A percentile compares a stretch with the other conserved stretches of the same genome.
Conservation (phyloP, 176 grass and related monocot species). For the Miscanthus lutarioriparius region DNA sequence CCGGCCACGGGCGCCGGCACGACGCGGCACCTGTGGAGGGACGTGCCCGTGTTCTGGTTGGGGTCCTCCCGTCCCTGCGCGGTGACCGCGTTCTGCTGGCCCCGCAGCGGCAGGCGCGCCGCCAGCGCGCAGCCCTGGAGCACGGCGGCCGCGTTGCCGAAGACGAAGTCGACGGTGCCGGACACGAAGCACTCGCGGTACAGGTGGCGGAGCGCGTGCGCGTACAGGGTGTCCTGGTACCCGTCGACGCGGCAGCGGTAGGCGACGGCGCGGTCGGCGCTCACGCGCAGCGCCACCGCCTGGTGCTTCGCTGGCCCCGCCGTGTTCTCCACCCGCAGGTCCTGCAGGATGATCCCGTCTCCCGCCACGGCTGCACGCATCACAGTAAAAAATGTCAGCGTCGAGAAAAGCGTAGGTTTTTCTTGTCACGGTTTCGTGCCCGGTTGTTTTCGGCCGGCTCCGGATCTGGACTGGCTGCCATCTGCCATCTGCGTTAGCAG, state of each 20-base stretch:
- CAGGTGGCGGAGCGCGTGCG: conserved; percentile 52
- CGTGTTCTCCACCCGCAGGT: conserved; percentile 65
- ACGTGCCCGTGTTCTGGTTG: conserved; percentile 69
- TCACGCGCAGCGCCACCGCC: conserved; percentile 79
- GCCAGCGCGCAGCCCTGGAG: conserved; percentile 55
- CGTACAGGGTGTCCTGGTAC: conserved; percentile 58
- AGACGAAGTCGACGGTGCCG: conserved; percentile 72
- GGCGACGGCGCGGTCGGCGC: conserved; percentile 53
- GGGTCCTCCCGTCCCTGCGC: conserved; percentile 67
- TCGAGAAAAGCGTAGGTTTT: too few species aligned
- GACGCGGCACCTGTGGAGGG: conserved; percentile 53
- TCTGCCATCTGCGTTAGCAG: too few species aligned
- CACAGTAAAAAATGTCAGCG: background rate
- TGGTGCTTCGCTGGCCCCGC: conserved; percentile 76
- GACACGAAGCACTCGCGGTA: conserved; percentile 60
- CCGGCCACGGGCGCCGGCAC: conserved; percentile 43
- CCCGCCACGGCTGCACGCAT: conserved; percentile 50
- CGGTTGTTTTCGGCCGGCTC: background rate
- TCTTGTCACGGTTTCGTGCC: background rate
- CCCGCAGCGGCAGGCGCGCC: conserved; percentile 39
- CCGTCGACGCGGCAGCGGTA: conserved; percentile 47
- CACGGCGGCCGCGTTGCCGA: conserved; percentile 53
- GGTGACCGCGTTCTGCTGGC: conserved; percentile 61
- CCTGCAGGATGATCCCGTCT: conserved; percentile 54
- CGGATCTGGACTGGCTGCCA: background rate